These are phyloP conservation scores for Babesia ovis DNA, from an alignment of 169 alveolate genomes.

Conservation along the genomic window DNA sequence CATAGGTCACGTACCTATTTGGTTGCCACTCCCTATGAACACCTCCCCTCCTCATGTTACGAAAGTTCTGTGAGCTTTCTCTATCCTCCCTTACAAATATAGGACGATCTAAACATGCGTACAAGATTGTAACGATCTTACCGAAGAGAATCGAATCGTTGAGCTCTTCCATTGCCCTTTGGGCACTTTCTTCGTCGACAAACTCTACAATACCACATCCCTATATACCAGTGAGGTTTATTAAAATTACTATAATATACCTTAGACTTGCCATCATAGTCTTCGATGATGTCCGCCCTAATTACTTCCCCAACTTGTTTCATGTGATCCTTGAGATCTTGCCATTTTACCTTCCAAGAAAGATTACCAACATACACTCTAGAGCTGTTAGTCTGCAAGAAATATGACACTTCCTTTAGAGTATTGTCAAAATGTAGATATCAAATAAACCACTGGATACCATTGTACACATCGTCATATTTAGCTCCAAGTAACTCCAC, in stretches of 20 bases:
- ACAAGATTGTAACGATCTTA: not conserved
- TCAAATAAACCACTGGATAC: no score
- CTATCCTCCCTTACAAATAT: conserved; percentile 85
- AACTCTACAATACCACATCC: conserved; percentile 86
- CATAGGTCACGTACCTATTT: conserved; percentile 4
- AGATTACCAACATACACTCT: conserved; percentile 89
- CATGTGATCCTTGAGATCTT: conserved; percentile 88
- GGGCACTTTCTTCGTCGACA: conserved; percentile 79
- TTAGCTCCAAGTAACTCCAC: no score
- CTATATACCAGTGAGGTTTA: conserved; percentile 4
- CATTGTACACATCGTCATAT: no score
- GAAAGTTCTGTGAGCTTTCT: conserved; percentile 64
- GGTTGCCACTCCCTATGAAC: conserved; percentile 18
- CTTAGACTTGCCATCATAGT: conserved; percentile 85
- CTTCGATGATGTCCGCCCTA: conserved; percentile 88
- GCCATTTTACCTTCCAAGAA: conserved; percentile 90
- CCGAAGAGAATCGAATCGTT: conserved; percentile 74
- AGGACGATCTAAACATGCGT: conserved; percentile 73
- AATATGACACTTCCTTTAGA: no score
- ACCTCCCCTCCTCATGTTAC: conserved; percentile 11
- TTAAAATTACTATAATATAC: conserved; percentile 25
- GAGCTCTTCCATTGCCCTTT: conserved; percentile 78
- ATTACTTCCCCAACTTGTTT: conserved; percentile 88
- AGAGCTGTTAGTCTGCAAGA: conserved; percentile 70
- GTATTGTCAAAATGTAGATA: no score